Evolutionary conservation across 306 rosid species (phyloP).

Genomic region (Cucurbita argyrosperma): DNA sequence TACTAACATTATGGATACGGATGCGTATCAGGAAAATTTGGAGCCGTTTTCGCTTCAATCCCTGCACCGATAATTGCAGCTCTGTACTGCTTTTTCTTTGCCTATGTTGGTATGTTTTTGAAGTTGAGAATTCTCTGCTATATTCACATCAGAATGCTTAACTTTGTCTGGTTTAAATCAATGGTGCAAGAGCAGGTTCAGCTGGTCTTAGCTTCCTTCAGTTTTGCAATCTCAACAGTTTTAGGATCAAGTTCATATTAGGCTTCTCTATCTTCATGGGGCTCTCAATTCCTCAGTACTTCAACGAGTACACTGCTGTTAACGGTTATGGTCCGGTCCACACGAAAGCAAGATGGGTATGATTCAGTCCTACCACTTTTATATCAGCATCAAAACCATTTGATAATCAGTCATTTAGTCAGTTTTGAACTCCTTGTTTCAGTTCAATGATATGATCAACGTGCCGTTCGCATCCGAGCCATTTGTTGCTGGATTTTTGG

Average conservation of each 20-base stretch:
- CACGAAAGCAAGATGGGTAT: slow-evolving; percentile 86
- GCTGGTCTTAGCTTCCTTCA: slow-evolving; percentile 80
- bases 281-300: slow-evolving; percentile 76
- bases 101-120: slow-evolving; percentile 70
- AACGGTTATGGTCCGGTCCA: slow-evolving; percentile 86
- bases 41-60: slow-evolving; percentile 94
- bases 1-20: not conserved
- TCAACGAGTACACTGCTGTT: slow-evolving; percentile 76
- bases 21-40: slow-evolving; percentile 55
- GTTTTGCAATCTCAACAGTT: slow-evolving; percentile 87
- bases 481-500: slow-evolving; percentile 64
- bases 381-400: not conserved
- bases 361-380: not conserved
- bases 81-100: slow-evolving; percentile 83
- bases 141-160: not conserved
- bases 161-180: not conserved
- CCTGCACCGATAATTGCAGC: slow-evolving; percentile 86
- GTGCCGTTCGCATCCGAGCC: slow-evolving; percentile 79
- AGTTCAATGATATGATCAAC: slow-evolving; percentile 92
- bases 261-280: slow-evolving; percentile 94
- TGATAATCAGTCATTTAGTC: not conserved
- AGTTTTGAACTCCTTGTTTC: slow-evolving; percentile 3
- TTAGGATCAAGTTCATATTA: slow-evolving; percentile 56
- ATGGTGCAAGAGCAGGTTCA: slow-evolving; percentile 45
- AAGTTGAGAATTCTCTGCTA: not conserved